Evolutionary conservation across 495 filamentous ascomycete species (phyloP), one percentile per base, ranked within the genome.

Genomic region (Cairneyella variabilis): DNA sequence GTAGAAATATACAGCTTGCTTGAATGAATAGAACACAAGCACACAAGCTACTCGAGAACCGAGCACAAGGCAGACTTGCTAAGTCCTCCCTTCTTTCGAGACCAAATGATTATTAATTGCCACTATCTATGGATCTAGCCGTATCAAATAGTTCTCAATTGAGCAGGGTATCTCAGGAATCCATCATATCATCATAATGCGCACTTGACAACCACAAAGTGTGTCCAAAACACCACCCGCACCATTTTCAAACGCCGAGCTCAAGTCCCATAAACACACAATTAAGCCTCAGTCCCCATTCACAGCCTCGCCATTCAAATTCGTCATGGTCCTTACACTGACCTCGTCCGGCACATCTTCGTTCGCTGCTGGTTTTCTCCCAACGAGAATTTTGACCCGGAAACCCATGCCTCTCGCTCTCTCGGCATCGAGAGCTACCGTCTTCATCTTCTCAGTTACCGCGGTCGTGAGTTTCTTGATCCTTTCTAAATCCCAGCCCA

Each of bases 391-490:
- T 11, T 75, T 69, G 12, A 85, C 68, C 53, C 72, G 72, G 27
- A 70, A 56, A 20, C 66, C 70, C 25, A 71, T 72, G 39, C 64
- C 68, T 62, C 68, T 77, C 11, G 57, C 65, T 54, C 55, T 69
- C 50, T 51, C 60, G 0, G 67, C 54, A 48, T 76, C 69, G 18
- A 72, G 63, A 9, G 73, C 70, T n/a, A 80, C 66, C 12, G 59
- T 50, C 58, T 76, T 71, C 9, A 83, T 62, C 56, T 86, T 82
- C 38, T 66, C 61, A 12, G 71, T 71, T 2, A 82, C 75, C 61
- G 72, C 68, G 16, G 74, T 71, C 66, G 82, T 85, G 16, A 82
- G 69, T 14, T 75, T 66, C 25, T 71, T 72, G 8, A 83, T 80
- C 25, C 77, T 71, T 0, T 77, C 72, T 9, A 71, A 57, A 12